Percentiles rank a stretch among this genome's conserved stretches.
Conservation (phyloP, 1,284 basidiomycete genomes). For the Microbotryomycetes sp. region DNA sequence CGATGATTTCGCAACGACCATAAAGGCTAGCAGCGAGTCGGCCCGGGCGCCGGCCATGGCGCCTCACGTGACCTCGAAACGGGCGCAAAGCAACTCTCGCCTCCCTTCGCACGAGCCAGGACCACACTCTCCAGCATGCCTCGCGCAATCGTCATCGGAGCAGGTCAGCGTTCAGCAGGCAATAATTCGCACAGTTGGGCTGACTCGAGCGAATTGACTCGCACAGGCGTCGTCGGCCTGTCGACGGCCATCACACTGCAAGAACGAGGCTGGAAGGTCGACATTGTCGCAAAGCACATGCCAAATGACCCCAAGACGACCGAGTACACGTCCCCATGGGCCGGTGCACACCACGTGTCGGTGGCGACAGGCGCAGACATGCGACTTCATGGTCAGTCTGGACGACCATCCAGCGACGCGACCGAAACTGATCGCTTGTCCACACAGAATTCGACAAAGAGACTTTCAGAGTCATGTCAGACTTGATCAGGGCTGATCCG, state of each 20-base stretch:
- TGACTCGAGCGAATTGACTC: background rate
- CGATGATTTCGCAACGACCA: slow-evolving; percentile 32
- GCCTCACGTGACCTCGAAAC: background rate
- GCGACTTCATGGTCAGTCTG: slow-evolving; percentile 17
- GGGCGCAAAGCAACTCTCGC: background rate
- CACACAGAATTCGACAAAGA: slow-evolving; percentile 57
- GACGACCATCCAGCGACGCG: background rate
- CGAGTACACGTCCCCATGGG: slow-evolving; percentile 67
- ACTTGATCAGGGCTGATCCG: slow-evolving; percentile 52
- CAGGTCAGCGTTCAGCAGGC: slow-evolving; percentile 5
- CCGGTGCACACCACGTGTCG: slow-evolving; percentile 43
- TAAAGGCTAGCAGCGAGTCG: slow-evolving; percentile 31
- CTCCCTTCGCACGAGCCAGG: background rate
- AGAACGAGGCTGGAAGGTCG: slow-evolving; percentile 55
- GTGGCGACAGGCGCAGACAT: slow-evolving; percentile 19
- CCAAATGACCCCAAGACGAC: slow-evolving; percentile 60
- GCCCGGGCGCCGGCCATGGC: background rate
- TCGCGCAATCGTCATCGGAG: slow-evolving; percentile 17
- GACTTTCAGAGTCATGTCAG: slow-evolving; percentile 65
- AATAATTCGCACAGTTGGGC: background rate
- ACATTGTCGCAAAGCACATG: slow-evolving; percentile 58
- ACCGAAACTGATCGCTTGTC: background rate
- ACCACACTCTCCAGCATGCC: no score
- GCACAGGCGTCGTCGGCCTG: slow-evolving; percentile 59
- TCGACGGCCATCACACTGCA: slow-evolving; percentile 61